Conservation (phyloP, 495 filamentous ascomycete species). For the Hyaloscypha variabilis region DNA sequence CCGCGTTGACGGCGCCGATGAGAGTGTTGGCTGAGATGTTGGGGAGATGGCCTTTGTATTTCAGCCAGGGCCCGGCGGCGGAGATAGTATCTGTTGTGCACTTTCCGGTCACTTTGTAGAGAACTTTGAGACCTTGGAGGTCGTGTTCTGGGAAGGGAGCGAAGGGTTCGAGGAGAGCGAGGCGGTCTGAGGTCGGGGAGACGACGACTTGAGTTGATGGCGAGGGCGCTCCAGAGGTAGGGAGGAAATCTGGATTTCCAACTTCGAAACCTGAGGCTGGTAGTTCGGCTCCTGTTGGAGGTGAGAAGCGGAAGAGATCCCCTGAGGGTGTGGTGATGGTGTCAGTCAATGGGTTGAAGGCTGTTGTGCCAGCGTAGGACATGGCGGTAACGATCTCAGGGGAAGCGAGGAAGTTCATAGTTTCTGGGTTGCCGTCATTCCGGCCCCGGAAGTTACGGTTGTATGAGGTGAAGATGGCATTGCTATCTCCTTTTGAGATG, state of each 20-base stretch:
- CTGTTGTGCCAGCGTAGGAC: slow-evolving; percentile 87
- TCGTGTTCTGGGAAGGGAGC: slow-evolving; percentile 78
- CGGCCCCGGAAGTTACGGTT: slow-evolving; percentile 98
- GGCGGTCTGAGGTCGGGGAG: slow-evolving; percentile 80
- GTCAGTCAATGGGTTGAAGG: slow-evolving; percentile 96
- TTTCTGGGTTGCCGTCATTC: slow-evolving; percentile 93
- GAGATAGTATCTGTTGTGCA: slow-evolving; percentile 99
- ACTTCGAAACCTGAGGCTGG: slow-evolving; percentile 76
- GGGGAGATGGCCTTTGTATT: slow-evolving; percentile 98
- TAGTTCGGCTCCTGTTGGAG: slow-evolving; percentile 77
- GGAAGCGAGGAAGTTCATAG: slow-evolving; percentile 98
- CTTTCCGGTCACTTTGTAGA: slow-evolving; percentile 95
- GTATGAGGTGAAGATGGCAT: slow-evolving; percentile 96
- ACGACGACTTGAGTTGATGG: slow-evolving; percentile 68
- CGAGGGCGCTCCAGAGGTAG: slow-evolving; percentile 70
- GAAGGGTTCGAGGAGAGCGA: slow-evolving; percentile 92
- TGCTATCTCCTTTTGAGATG: slow-evolving; percentile 78
- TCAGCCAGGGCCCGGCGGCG: slow-evolving; percentile 95
- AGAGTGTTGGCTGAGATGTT: slow-evolving; percentile 97
- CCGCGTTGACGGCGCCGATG: slow-evolving; percentile 90
- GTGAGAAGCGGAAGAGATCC: slow-evolving; percentile 79
- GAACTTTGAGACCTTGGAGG: slow-evolving; percentile 71
- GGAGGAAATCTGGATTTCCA: slow-evolving; percentile 76
- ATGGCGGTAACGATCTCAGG: slow-evolving; percentile 97
- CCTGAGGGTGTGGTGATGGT: slow-evolving; percentile 80